phyloP scores from a whole-genome alignment of 2,329 filamentous ascomycete genomes.

The Tolypocladium ophioglossoides region DNA sequence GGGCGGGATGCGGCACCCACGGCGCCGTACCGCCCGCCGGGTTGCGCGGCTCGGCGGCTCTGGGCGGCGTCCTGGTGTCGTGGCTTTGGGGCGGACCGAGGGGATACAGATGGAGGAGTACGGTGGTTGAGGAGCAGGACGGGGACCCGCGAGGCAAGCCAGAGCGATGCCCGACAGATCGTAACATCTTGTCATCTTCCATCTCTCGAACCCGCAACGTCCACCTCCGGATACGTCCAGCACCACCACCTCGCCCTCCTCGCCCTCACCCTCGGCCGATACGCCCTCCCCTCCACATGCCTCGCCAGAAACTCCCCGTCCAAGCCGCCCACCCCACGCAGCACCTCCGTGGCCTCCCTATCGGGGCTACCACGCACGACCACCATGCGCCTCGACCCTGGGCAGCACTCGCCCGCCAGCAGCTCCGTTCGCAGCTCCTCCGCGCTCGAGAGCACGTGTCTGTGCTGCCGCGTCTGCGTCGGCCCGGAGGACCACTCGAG shows the following conservation, averaged over 20 bases:
- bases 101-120: neutral
- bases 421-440: slow-evolving; percentile 7
- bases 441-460: slow-evolving; percentile 3
- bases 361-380: neutral
- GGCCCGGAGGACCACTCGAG: slow-evolving; percentile 6
- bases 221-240: neutral
- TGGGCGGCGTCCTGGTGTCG: neutral
- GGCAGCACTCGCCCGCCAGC: slow-evolving; percentile 1
- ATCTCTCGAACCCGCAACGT: no score
- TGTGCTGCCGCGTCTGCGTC: slow-evolving; percentile 2
- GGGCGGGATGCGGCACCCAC: neutral
- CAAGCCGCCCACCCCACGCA: neutral
- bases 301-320: neutral
- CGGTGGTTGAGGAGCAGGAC: neutral
- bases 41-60: neutral
- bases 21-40: neutral
- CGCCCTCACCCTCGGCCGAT: neutral
- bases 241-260: neutral
- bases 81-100: neutral
- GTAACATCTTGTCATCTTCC: neutral
- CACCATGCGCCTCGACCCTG: neutral
- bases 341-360: neutral
- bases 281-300: neutral
- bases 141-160: neutral
- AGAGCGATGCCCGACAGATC: neutral